These are phyloP conservation scores for Phytophthora colocasiae DNA, from an alignment of 352 stramenopile genomes.

Conservation along the genomic window DNA sequence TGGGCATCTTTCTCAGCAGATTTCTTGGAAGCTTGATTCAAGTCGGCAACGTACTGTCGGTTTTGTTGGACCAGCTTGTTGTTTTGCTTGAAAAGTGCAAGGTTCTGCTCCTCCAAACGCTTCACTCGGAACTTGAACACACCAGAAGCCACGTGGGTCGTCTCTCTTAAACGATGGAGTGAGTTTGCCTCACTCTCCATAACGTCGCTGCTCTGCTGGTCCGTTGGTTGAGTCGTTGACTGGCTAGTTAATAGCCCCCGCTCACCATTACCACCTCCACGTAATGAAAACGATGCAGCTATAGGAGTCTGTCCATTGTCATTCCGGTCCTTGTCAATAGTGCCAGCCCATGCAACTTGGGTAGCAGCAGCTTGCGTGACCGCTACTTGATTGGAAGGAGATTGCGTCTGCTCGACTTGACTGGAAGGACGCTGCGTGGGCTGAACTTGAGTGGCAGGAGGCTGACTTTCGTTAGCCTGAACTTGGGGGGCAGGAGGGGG, in stretches of 20 bases:
- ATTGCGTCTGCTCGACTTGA: too few relatives aligned
- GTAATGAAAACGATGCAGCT: too few relatives aligned
- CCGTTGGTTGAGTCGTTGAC: too few relatives aligned
- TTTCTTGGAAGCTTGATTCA: background rate
- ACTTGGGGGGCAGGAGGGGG: background rate
- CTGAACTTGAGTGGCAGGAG: too few relatives aligned
- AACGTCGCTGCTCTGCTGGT: background rate
- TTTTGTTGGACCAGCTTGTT: background rate
- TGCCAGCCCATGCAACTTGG: too few relatives aligned
- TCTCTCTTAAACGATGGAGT: background rate
- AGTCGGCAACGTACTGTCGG: slow-evolving; percentile 2
- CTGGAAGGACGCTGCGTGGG: too few relatives aligned
- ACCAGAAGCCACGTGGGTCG: background rate
- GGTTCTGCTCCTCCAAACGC: slow-evolving; percentile 6
- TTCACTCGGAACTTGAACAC: slow-evolving; percentile 1
- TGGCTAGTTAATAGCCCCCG: too few relatives aligned
- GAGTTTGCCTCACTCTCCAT: background rate
- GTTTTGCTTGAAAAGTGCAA: slow-evolving; percentile 1
- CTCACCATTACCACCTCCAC: too few relatives aligned
- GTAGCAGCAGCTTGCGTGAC: background rate
- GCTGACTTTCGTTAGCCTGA: too few relatives aligned
- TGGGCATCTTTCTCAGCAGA: background rate
- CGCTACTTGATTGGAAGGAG: background rate
- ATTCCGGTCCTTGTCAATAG: too few relatives aligned
- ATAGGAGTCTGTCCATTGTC: too few relatives aligned